Base-by-base conservation (phyloP, 2,329 filamentous ascomycete genomes). In the Fusarium abutilonis region DNA sequence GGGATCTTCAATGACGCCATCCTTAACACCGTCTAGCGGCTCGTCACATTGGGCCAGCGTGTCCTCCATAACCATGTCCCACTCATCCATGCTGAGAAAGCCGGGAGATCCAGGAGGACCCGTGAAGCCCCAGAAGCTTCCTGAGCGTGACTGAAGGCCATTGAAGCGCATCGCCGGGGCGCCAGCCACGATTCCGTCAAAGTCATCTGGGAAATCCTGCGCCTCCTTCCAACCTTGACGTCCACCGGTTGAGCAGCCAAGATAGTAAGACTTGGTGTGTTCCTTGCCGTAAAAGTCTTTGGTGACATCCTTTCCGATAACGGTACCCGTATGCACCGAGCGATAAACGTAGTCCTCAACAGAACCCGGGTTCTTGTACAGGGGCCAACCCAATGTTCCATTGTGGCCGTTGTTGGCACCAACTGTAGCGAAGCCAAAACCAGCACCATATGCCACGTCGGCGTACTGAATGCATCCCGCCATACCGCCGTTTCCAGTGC, bases 211-310 rank as follows among this genome's bases (percentile, higher is more conserved):
- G 63, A 80, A 86, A 14, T 75, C 68, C 64, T 87, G 80, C 0
- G 83, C 79, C 19, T 80, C 79, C 53, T 82, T 83, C 39, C 85
- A 75, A 10, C 83, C 86, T 71, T 88, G 83, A 1, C 86, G 77
- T 3, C 86, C 85, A 19, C 86, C 86, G 0, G 83, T 83, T 0
- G 83, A 87, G 69, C 86, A 88, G 13, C 86, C 86, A 6, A 81
- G 71, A 61, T 82, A 87, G 71, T 87, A 88, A 3, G 78, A 80
- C 59, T 81, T 82, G 3, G 73, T 73, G 1, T 76, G 72, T 0
- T 43, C 17, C 15, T 61, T 55, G 5, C 73, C 72, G 60, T 87
- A 87, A 70, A 83, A 86, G 28, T 56, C 26, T 26, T 60, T 48
- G 4, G 59, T 46, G 1, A 60, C 21, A 4, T 64, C 35, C 11